phyloP scores from a whole-genome alignment of 2,329 filamentous ascomycete species.

The Penicillium concentricum region DNA sequence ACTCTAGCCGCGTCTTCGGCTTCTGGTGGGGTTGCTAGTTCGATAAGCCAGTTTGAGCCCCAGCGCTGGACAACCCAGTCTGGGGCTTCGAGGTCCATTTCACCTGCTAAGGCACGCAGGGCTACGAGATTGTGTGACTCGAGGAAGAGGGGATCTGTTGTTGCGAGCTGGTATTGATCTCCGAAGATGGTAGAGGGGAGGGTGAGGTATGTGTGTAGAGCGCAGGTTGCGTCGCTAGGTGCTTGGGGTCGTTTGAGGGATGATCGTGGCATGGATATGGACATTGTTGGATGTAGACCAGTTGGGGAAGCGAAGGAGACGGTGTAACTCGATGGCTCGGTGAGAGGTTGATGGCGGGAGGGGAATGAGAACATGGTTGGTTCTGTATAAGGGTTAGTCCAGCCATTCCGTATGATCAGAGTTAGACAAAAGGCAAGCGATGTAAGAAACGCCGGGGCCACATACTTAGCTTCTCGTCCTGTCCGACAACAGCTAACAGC shows the following conservation, averaged over 20 bases:
- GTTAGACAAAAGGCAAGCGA: background rate
- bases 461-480: slow-evolving; percentile 66
- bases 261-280: slow-evolving; percentile 60
- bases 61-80: slow-evolving; percentile 73
- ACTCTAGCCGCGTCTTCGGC: slow-evolving; percentile 1
- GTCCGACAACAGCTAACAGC: slow-evolving; percentile 73
- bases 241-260: slow-evolving; percentile 50
- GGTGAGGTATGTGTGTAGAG: slow-evolving; percentile 76
- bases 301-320: slow-evolving; percentile 67
- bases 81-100: slow-evolving; percentile 87
- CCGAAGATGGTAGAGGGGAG: slow-evolving; percentile 79
- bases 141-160: slow-evolving; percentile 64
- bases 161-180: slow-evolving; percentile 77
- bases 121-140: slow-evolving; percentile 73
- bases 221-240: slow-evolving; percentile 58
- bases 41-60: slow-evolving; percentile 76
- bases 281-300: slow-evolving; percentile 79
- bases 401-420: background rate
- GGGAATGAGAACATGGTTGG: slow-evolving; percentile 81
- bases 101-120: slow-evolving; percentile 67
- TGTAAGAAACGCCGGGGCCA: background rate
- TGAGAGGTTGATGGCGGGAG: slow-evolving; percentile 68
- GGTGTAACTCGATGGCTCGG: slow-evolving; percentile 55
- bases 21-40: slow-evolving; percentile 60
- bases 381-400: slow-evolving; percentile 44